These are phyloP conservation scores for Yarrowia porcina DNA, from an alignment of 805 yeast genomes.

Conservation along the genomic window DNA sequence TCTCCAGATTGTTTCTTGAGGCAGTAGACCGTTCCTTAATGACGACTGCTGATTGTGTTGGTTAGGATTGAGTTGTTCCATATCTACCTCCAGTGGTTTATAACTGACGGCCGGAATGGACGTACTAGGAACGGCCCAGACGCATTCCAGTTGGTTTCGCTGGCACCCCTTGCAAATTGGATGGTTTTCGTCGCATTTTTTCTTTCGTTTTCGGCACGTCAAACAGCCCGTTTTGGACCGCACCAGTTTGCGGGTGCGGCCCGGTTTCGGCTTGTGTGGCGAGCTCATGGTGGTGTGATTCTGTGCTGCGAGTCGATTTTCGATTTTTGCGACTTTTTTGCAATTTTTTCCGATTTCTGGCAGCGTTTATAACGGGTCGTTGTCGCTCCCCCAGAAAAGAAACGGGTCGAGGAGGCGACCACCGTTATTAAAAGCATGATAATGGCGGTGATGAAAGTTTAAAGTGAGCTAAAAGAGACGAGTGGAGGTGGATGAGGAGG, in stretches of 20 bases:
- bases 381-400: too few species aligned
- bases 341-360: not conserved
- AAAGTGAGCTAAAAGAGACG: too few species aligned
- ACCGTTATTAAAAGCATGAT: not conserved
- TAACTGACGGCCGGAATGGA: conserved; percentile 7
- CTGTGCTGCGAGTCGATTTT: too few species aligned
- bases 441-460: not conserved
- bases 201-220: conserved; percentile 11
- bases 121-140: conserved; percentile 10
- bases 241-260: not conserved
- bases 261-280: not conserved
- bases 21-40: not conserved
- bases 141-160: conserved; percentile 11
- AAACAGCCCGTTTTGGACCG: conserved; percentile 13
- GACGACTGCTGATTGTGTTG: not conserved
- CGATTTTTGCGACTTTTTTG: not conserved
- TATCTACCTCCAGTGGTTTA: not conserved
- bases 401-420: not conserved
- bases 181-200: conserved; percentile 65
- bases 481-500: too few species aligned
- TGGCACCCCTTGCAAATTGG: conserved; percentile 42
- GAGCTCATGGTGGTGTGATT: not conserved
- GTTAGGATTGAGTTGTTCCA: not conserved
- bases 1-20: too few species aligned
- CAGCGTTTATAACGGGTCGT: too few species aligned